These are phyloP conservation scores for Venturia asperata DNA, from an alignment of 2,329 filamentous ascomycete species.

Conservation along the genomic window DNA sequence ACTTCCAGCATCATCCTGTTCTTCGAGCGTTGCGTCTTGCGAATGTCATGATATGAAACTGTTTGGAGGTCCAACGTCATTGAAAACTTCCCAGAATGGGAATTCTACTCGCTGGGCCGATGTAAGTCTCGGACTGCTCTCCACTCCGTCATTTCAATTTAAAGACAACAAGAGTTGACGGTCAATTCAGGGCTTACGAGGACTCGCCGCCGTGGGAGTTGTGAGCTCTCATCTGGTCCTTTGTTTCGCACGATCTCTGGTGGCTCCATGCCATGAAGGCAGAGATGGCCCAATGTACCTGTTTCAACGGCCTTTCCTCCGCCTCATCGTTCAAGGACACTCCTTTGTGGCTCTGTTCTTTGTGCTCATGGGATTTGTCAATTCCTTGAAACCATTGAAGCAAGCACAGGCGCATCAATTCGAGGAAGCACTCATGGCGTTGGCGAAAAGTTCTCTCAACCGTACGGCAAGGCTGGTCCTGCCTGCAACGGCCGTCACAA, in stretches of 20 bases:
- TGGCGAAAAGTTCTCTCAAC: conserved; percentile 25
- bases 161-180: background rate
- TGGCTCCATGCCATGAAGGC: conserved; percentile 12
- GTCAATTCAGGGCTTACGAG: conserved; percentile 15
- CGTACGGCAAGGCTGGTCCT: conserved; percentile 25
- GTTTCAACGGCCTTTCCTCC: conserved; percentile 27
- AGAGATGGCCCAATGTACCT: conserved; percentile 22
- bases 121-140: conserved; percentile 11
- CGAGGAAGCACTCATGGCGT: conserved; percentile 23
- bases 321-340: conserved; percentile 25
- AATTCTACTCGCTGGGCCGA: conserved; percentile 13
- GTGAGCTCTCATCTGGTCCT: conserved; percentile 17
- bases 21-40: background rate
- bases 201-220: conserved; percentile 18
- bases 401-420: conserved; percentile 24
- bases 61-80: background rate
- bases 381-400: conserved; percentile 26
- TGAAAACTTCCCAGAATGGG: conserved; percentile 9
- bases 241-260: conserved; percentile 11
- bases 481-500: conserved; percentile 24
- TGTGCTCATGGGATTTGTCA: conserved; percentile 29
- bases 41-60: conserved; percentile 7
- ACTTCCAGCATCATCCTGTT: background rate
- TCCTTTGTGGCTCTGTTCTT: conserved; percentile 28
- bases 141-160: background rate